Percentiles rank a stretch among this genome's conserved stretches.
Evolutionary conservation across 2,329 filamentous ascomycete genomes (phyloP).

Genomic region (Talaromyces amestolkiae): DNA sequence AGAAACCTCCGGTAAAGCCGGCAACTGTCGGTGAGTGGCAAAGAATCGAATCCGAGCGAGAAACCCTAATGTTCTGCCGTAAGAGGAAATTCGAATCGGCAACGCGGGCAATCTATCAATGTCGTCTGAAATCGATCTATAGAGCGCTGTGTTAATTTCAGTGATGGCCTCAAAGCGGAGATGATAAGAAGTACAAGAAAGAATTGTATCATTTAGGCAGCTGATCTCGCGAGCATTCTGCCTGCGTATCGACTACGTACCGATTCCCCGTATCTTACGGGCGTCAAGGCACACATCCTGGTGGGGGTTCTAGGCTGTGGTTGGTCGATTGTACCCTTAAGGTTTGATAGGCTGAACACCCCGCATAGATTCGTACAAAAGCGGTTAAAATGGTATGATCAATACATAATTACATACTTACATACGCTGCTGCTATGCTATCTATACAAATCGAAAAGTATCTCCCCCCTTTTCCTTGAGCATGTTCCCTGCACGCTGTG

Average conservation of each 20-base stretch:
- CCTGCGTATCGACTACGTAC: not conserved
- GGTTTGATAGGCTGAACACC: not conserved
- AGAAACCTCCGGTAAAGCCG: not conserved
- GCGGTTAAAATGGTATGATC: not conserved
- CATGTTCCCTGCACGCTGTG: constrained; percentile 77
- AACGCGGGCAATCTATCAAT: not conserved
- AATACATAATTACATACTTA: not conserved
- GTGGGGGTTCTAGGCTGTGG: not conserved
- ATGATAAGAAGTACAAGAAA: not conserved
- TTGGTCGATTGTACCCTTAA: not conserved
- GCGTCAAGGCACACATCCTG: not conserved
- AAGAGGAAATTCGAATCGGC: not conserved
- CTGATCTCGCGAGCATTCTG: constrained; percentile 11
- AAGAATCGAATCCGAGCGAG: not conserved
- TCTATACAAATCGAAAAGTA: constrained; percentile 89
- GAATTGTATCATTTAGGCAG: not conserved
- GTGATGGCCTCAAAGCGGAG: too few relatives aligned
- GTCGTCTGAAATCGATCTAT: not conserved
- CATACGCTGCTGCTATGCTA: not conserved
- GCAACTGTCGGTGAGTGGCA: constrained; percentile 1
- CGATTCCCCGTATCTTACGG: constrained; percentile 1
- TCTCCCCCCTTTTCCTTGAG: constrained; percentile 74
- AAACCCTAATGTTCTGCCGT: not conserved
- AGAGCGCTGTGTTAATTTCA: not conserved
- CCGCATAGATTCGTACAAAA: not conserved